A percentile compares a stretch with the other conserved stretches of the same genome.
These are phyloP conservation scores for Arabidopsis hybrid DNA, from an alignment of 441 rosid genomes.

Conservation along the genomic window DNA sequence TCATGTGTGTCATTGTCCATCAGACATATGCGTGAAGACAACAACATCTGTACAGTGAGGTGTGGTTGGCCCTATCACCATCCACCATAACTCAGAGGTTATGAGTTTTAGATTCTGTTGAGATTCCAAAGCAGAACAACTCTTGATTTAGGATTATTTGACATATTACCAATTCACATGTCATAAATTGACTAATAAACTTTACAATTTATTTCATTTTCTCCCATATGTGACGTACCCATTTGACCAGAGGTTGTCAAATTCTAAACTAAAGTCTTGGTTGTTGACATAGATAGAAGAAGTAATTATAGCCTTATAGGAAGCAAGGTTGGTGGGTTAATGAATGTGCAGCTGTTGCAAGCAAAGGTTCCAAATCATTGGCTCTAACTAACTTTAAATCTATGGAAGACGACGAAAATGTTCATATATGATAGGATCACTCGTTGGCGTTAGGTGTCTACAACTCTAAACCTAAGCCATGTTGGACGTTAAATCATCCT, in stretches of 20 bases:
- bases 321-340: too few relatives aligned
- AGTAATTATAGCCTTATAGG: too few relatives aligned
- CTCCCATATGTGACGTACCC: constrained; percentile 3
- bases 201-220: neutral
- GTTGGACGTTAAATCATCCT: neutral
- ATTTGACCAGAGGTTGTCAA: constrained; percentile 12
- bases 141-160: constrained; percentile 28
- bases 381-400: constrained; percentile 18
- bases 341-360: too few relatives aligned
- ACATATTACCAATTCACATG: constrained; percentile 7
- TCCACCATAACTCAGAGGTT: constrained; percentile 22
- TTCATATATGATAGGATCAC: neutral
- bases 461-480: constrained; percentile 10
- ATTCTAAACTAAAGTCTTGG: constrained; percentile 6
- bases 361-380: constrained; percentile 14
- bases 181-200: constrained; percentile 7
- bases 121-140: constrained; percentile 21
- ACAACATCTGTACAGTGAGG: constrained; percentile 28
- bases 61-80: constrained; percentile 35
- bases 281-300: neutral
- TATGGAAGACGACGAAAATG: constrained; percentile 1
- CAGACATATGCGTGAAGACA: constrained; percentile 17
- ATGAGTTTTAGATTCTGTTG: constrained; percentile 27
- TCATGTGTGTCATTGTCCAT: constrained; percentile 35
- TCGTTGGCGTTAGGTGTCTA: constrained; percentile 24